phyloP scores from a whole-genome alignment of 73 alveolate genomes.

The Tetrahymena thermophila region DNA sequence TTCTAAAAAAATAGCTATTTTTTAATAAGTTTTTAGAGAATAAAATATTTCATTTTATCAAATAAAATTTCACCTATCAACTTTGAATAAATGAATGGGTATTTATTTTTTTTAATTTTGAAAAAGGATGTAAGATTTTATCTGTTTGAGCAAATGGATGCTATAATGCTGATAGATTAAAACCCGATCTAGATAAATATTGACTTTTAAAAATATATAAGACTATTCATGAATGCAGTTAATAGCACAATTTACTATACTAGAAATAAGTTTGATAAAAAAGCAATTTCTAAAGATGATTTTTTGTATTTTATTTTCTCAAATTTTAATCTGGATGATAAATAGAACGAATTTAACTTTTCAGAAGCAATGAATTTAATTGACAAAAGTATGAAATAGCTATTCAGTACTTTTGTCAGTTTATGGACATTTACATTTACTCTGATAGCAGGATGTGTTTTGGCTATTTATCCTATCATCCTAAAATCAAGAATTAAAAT shows the following conservation, averaged over 20 bases:
- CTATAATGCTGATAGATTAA: neutral
- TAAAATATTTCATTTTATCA: too few species aligned
- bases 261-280: neutral
- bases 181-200: neutral
- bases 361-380: neutral
- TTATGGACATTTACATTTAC: conserved; percentile 23
- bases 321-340: neutral
- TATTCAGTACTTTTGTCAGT: neutral
- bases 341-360: neutral
- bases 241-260: neutral
- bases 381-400: neutral
- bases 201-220: neutral
- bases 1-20: neutral
- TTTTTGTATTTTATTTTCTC: conserved; percentile 9
- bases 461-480: conserved; percentile 23
- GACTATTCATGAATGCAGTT: neutral
- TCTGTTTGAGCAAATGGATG: neutral
- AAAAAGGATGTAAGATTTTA: neutral
- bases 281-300: neutral
- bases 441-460: neutral
- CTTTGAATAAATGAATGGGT: too few species aligned
- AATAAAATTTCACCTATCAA: too few species aligned
- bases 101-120: too few species aligned
- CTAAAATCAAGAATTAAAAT: conserved; percentile 14
- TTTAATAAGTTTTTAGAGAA: too few species aligned